Evolutionary conservation across 139 green algal genomes (phyloP).

Genomic region (Ostreobium quekettii): DNA sequence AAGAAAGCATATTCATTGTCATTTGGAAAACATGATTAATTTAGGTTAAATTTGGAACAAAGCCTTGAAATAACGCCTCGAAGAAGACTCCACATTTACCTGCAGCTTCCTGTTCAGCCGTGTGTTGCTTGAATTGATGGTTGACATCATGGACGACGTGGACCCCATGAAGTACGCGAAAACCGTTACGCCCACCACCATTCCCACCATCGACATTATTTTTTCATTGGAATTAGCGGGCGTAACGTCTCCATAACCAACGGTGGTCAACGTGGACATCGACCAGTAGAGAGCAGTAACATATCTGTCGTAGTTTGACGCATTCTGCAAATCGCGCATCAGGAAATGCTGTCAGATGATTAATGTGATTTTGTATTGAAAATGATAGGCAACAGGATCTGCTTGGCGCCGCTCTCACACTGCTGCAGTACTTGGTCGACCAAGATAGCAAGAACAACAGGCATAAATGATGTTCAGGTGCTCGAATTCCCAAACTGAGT

Average conservation of each 20-base stretch:
- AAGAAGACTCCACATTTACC: no score
- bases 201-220: slow-evolving; percentile 31
- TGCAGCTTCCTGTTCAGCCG: slow-evolving; percentile 20
- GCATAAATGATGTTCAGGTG: no score
- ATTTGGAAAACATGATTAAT: slow-evolving; percentile 8
- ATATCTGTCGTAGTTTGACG: slow-evolving; percentile 26
- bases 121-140: slow-evolving; percentile 24
- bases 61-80: no score
- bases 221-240: slow-evolving; percentile 27
- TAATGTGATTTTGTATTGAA: no score
- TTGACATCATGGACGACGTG: slow-evolving; percentile 28
- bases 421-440: no score
- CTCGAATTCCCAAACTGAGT: no score
- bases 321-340: slow-evolving; percentile 38
- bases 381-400: no score
- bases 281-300: slow-evolving; percentile 35
- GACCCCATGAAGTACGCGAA: slow-evolving; percentile 38
- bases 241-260: slow-evolving; percentile 37
- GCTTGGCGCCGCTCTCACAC: no score
- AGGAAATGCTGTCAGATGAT: no score
- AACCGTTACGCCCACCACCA: slow-evolving; percentile 32
- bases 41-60: no score
- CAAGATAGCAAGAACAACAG: no score
- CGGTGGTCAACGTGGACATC: slow-evolving; percentile 35
- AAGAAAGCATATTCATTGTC: not conserved